Conservation (phyloP, 306 rosid species). For the Trifolium fragiferum region DNA sequence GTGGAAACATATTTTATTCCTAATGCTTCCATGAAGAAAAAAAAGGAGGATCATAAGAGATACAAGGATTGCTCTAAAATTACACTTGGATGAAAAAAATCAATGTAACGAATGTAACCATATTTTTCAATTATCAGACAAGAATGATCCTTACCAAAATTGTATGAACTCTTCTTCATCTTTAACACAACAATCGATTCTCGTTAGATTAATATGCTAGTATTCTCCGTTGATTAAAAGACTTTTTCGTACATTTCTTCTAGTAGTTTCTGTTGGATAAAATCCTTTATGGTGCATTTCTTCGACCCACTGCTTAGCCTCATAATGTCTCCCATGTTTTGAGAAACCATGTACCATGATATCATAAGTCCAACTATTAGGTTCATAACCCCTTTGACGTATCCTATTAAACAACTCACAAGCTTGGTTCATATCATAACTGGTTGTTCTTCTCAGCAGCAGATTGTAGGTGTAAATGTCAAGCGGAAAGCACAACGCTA, state of each 20-base stretch:
- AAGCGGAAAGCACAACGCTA: conserved; percentile 71
- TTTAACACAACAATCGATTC: conserved; percentile 25
- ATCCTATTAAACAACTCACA: conserved; percentile 59
- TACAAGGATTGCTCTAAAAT: conserved; percentile 34
- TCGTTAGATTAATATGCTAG: conserved; percentile 31
- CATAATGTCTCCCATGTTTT: conserved; percentile 58
- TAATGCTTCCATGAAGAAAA: conserved; percentile 40
- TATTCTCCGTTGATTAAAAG: conserved; percentile 43
- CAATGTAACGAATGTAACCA: conserved; percentile 36
- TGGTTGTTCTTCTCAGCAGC: conserved; percentile 59
- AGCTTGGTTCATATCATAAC: conserved; percentile 56
- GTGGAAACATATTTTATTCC: conserved; percentile 46
- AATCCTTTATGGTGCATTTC: conserved; percentile 63
- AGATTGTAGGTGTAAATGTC: conserved; percentile 70
- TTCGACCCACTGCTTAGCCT: conserved; percentile 59
- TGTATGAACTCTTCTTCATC: conserved; percentile 42
- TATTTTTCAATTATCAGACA: conserved; percentile 15
- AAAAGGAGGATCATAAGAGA: conserved; percentile 14
- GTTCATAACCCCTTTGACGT: conserved; percentile 61
- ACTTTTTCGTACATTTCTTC: conserved; percentile 46
- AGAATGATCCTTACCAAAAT: conserved; percentile 44
- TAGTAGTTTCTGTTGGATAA: conserved; percentile 37
- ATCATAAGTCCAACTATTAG: conserved; percentile 70
- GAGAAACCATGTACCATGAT: conserved; percentile 61
- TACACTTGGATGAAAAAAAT: conserved; percentile 26